A percentile compares a stretch with the other conserved stretches of the same genome.
phyloP scores from a whole-genome alignment of 2,329 filamentous ascomycete genomes.

The Sporothrix luriei region DNA sequence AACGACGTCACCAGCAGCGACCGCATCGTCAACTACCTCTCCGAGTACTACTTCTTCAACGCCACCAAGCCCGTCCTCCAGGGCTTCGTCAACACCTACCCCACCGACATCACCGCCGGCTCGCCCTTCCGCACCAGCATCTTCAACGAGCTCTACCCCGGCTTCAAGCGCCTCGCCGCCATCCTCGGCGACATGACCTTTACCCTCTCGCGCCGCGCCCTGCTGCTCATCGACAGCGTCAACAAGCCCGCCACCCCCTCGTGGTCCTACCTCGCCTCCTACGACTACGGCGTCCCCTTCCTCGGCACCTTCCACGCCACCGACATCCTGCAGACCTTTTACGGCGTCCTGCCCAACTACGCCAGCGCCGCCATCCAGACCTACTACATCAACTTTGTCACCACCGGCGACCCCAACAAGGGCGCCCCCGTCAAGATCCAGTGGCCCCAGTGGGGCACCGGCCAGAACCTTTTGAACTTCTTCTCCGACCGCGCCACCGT shows the following conservation, averaged over 20 bases:
- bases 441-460: slow-evolving; percentile 50
- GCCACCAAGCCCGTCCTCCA: slow-evolving; percentile 57
- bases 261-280: slow-evolving; percentile 77
- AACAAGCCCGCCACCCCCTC: slow-evolving; percentile 60
- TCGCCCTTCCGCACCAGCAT: slow-evolving; percentile 71
- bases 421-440: slow-evolving; percentile 47
- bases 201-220: slow-evolving; percentile 68
- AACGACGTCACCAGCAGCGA: slow-evolving; percentile 64
- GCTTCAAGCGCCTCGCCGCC: slow-evolving; percentile 76
- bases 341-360: slow-evolving; percentile 64
- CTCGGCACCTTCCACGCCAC: slow-evolving; percentile 75
- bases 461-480: slow-evolving; percentile 56
- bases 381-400: slow-evolving; percentile 74
- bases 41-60: slow-evolving; percentile 60
- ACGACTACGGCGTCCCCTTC: slow-evolving; percentile 70
- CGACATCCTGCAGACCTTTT: slow-evolving; percentile 71
- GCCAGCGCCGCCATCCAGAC: slow-evolving; percentile 62
- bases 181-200: slow-evolving; percentile 76
- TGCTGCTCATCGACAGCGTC: slow-evolving; percentile 54
- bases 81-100: slow-evolving; percentile 64
- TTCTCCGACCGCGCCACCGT: slow-evolving; percentile 36
- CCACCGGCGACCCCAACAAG: slow-evolving; percentile 70
- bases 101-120: slow-evolving; percentile 58
- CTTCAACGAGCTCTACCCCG: slow-evolving; percentile 71
- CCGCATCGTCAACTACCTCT: slow-evolving; percentile 65